Conservation (phyloP, 1,284 basidiomycete genomes). For the Taiwanofungus camphoratus region DNA sequence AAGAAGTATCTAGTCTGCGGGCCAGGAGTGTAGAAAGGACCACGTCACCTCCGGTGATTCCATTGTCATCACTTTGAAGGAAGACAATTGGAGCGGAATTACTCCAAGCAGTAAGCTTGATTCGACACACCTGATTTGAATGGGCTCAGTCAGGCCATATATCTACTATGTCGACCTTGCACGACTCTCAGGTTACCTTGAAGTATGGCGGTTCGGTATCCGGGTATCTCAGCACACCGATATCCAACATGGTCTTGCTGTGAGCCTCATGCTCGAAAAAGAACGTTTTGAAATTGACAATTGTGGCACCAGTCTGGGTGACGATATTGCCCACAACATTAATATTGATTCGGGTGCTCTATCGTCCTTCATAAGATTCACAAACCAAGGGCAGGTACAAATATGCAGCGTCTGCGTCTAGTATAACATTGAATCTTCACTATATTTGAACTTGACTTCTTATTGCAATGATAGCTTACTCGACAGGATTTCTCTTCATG, state of each 20-base stretch:
- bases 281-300: background rate
- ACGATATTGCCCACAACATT: background rate
- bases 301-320: background rate
- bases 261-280: background rate
- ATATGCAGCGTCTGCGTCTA: too few species aligned
- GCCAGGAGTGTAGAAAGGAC: background rate
- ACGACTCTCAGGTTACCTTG: background rate
- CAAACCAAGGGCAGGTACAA: too few species aligned
- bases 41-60: background rate
- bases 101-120: background rate
- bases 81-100: background rate
- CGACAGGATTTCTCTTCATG: too few species aligned
- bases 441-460: too few species aligned
- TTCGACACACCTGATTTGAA: background rate
- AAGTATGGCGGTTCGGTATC: background rate
- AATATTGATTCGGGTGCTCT: background rate
- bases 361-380: too few species aligned
- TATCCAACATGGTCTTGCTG: background rate
- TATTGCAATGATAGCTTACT: too few species aligned
- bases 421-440: too few species aligned
- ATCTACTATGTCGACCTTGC: background rate
- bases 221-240: background rate
- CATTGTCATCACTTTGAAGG: background rate
- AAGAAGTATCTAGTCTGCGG: background rate
- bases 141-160: background rate